Evolutionary conservation across 345 rosid genomes (phyloP), one percentile per base, ranked within the genome.

Genomic region (Corymbia maculata): DNA sequence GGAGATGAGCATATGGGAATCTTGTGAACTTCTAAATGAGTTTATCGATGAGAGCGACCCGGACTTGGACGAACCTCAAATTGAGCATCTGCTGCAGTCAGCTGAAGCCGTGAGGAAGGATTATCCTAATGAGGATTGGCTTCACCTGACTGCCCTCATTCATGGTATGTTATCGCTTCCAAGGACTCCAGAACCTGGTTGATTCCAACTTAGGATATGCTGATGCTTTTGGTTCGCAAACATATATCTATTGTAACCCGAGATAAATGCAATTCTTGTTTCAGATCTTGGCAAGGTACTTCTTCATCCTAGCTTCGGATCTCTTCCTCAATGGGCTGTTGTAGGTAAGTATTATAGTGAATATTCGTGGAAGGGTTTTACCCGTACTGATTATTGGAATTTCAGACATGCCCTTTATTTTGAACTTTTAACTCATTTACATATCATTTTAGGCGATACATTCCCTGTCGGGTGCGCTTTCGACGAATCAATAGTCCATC

Each of bases 271-370:
- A 42, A 75, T 26, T n/a, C 75, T 22, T 53, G 30, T 45, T 89
- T 30, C 70, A 97, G 98, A 97, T 93, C 95, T 95, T 36, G 98
- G 98, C 79, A 96, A 95, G 91, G 97, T 96, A 85, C 95, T 97
- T 87, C 95, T 95, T 89, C 97, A 89, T 85, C 93, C 95, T 26
- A 89, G 90, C 88, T 96, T 97, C 82, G 98, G 99, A 64, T 95
- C 86, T 89, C 98, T 96, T 26, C 97, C 98, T 86, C 99, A 97
- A 52, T 97, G 99, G 98, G 99, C 98, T 87, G 97, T 95, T 21
- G 98, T 96, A 36, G 99, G 98, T 94, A 85, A 93, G 94, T 88
- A 70, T 42, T 82, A 12, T 28, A 52, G 42, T 47, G 85, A 12
- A 36, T 11, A 75, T 42, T 36, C 7, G 13, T 36, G 45, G 17